Base-by-base conservation (phyloP, 257 asterid genomes). In the Hygrophila difformis region DNA sequence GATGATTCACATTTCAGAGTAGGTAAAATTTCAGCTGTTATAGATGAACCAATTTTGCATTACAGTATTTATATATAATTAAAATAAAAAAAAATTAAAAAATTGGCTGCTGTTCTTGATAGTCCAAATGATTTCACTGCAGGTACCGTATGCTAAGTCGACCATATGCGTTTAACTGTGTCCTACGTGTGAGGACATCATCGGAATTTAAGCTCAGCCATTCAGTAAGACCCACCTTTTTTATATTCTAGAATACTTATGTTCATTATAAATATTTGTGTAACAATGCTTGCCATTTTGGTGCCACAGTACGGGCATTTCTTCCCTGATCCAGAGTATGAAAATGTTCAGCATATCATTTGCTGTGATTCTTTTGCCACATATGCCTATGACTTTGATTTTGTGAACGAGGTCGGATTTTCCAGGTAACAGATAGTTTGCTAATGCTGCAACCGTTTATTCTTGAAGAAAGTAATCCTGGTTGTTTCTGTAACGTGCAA, bases 131-230 rank as follows among this genome's bases (percentile, higher is more conserved):
- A 61, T 74, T 64, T 52, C 47, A 12, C 68, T 73, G 64, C 86
- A 89, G 96, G 93, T 89, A 85, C 62, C 98, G 98, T 46, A 77
- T 89, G 98, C 63, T 89, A 70, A 89, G 86, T 66, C 76, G 94
- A 37, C 96, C 98, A 28, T 82, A 79, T 64, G 98, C 94, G 55
- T 89, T 89, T 70, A 82, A 89, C 61, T 89, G 98, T 80, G 84
- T 85, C 47, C 67, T 89, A 57, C 93, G 94, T 21, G 65, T 86
- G 59, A 82, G 98, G 75, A 68, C 98, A 68, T 89, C 98, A 15
- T 69, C 93, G 56, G 96, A 89, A 61, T 89, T 82, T 60, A 80
- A 86, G 78, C 74, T 68, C 54, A 80, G 80, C 57, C 91, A 89
- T 69, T 82, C 94, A 39, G 98, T 89, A 72, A 67, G 85, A 47